Evolutionary conservation across 139 green algal species (phyloP).

Genomic region (Penium margaritaceum): DNA sequence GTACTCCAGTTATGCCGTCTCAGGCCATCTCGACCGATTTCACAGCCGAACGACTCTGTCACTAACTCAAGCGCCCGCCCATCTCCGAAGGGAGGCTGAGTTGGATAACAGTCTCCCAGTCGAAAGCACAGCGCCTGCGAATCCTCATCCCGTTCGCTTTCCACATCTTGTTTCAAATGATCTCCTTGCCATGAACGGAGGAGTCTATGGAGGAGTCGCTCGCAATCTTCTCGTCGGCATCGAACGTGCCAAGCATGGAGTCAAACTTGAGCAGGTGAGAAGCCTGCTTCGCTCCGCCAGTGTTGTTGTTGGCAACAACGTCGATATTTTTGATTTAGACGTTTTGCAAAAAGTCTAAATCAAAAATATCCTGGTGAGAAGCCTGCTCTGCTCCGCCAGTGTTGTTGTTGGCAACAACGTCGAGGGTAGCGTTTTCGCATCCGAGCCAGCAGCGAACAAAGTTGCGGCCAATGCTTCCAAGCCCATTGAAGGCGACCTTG

Average conservation of each 20-base stretch:
- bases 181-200: constrained; percentile 56
- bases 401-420: constrained; percentile 58
- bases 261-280: constrained; percentile 56
- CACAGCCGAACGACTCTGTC: no score
- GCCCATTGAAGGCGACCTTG: constrained; percentile 97
- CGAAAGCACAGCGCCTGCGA: no score
- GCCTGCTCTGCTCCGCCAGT: constrained; percentile 56
- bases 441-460: constrained; percentile 57
- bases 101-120: no score
- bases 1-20: no score
- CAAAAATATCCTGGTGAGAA: no score
- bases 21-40: no score
- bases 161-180: no score
- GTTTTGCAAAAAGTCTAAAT: no score
- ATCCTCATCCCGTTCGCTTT: no score
- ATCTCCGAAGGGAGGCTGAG: no score
- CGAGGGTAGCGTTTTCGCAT: constrained; percentile 63
- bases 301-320: constrained; percentile 61
- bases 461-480: constrained; percentile 89
- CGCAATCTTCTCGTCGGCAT: constrained; percentile 53
- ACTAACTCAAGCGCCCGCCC: no score
- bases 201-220: constrained; percentile 51
- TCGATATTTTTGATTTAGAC: no score
- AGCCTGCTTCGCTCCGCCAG: constrained; percentile 56
- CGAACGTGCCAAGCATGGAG: constrained; percentile 60